Evolutionary conservation across 2,329 filamentous ascomycete species (phyloP).

Genomic region (Cryphonectria nitschkei): DNA sequence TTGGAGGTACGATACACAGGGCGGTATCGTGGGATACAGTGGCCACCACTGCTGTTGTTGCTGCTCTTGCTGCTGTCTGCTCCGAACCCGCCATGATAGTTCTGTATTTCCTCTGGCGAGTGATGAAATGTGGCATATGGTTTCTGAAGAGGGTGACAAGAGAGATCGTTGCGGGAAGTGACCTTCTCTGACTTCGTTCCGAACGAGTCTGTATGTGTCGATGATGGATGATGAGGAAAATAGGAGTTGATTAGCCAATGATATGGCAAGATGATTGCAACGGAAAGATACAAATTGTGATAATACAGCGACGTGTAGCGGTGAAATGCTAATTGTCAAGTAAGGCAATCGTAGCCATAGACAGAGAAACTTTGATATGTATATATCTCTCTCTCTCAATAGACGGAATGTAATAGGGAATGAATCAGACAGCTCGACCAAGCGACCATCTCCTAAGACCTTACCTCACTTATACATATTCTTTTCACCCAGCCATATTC

Average conservation of each 20-base stretch:
- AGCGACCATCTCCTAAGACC: background rate
- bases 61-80: background rate
- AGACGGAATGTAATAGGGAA: background rate
- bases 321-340: background rate
- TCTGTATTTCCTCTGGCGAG: background rate
- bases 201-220: background rate
- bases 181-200: background rate
- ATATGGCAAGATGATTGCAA: background rate
- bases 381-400: background rate
- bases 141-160: background rate
- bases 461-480: background rate
- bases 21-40: slow-evolving; percentile 58
- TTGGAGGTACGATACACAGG: slow-evolving; percentile 62
- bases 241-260: background rate
- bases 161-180: background rate
- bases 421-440: background rate
- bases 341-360: background rate
- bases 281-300: background rate
- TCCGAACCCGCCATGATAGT: slow-evolving; percentile 15
- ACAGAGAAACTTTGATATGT: background rate
- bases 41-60: background rate
- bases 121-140: background rate
- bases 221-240: background rate
- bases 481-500: background rate
- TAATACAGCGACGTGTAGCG: background rate